Evolutionary conservation across 768 basidiomycete species (phyloP).

Genomic region (Heimioporus sp.): DNA sequence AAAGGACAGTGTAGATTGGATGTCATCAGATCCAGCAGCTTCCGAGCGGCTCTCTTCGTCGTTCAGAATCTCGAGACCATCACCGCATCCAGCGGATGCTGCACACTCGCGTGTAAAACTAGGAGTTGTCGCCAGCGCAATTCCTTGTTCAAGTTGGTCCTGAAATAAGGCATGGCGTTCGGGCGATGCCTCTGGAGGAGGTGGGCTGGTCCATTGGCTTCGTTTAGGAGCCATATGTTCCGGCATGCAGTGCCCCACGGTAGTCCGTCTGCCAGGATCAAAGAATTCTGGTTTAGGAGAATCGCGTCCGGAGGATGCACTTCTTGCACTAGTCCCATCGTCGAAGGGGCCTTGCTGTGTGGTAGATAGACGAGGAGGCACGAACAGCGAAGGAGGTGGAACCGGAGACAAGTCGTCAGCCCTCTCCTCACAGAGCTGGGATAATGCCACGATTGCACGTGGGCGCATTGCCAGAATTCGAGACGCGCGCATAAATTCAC

Average conservation of each 20-base stretch:
- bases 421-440: conserved; percentile 91
- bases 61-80: conserved; percentile 56
- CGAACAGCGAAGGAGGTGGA: conserved; percentile 40
- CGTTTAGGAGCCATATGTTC: conserved; percentile 83
- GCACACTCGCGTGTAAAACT: conserved; percentile 57
- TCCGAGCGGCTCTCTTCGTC: conserved; percentile 66
- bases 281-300: conserved; percentile 52
- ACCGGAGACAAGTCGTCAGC: conserved; percentile 46
- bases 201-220: conserved; percentile 82
- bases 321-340: conserved; percentile 57
- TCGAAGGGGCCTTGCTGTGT: conserved; percentile 74
- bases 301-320: conserved; percentile 41
- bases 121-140: conserved; percentile 68
- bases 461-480: conserved; percentile 79
- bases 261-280: conserved; percentile 37
- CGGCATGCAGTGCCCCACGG: conserved; percentile 38
- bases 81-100: conserved; percentile 52
- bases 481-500: conserved; percentile 96
- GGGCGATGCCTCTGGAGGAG: conserved; percentile 71
- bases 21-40: conserved; percentile 63
- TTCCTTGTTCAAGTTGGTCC: conserved; percentile 58
- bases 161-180: conserved; percentile 68
- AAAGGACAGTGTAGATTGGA: conserved; percentile 64
- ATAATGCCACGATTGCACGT: conserved; percentile 75
- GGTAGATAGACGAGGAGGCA: conserved; percentile 43